A percentile compares a stretch with the other conserved stretches of the same genome.
These are phyloP conservation scores for Nemania sp. DNA, from an alignment of 2,329 filamentous ascomycete genomes.

Conservation along the genomic window DNA sequence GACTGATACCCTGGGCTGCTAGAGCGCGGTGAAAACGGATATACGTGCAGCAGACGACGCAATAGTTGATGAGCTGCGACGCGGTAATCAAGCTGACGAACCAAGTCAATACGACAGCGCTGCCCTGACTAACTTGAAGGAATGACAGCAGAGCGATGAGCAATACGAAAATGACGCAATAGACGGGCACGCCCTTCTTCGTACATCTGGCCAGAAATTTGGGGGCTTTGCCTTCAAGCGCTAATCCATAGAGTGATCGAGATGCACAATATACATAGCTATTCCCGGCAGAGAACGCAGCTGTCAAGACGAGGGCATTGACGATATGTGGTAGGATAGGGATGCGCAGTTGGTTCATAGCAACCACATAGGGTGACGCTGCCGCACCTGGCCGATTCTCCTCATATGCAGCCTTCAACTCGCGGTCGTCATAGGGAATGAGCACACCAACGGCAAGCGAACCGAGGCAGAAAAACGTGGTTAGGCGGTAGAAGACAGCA, in stretches of 20 bases:
- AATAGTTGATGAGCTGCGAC: conserved; percentile 75
- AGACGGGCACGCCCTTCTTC: conserved; percentile 70
- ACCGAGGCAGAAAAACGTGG: conserved; percentile 75
- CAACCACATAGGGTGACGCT: conserved; percentile 68
- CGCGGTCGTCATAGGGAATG: conserved; percentile 69
- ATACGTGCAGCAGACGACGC: conserved; percentile 71
- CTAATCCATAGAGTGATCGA: conserved; percentile 69
- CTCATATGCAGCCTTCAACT: conserved; percentile 63
- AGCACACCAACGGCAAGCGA: conserved; percentile 73
- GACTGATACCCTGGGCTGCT: conserved; percentile 68
- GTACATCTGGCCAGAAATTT: conserved; percentile 64
- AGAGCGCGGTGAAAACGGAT: conserved; percentile 73
- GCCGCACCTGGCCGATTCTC: conserved; percentile 67
- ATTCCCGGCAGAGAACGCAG: conserved; percentile 70
- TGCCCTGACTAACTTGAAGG: conserved; percentile 68
- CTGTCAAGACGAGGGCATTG: conserved; percentile 72
- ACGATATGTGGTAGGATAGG: conserved; percentile 69
- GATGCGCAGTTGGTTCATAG: conserved; percentile 70
- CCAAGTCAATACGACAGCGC: conserved; percentile 72
- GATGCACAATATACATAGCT: conserved; percentile 71
- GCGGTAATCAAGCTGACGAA: conserved; percentile 72
- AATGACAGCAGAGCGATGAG: conserved; percentile 73
- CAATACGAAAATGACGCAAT: conserved; percentile 70
- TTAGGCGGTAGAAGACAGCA: conserved; percentile 77
- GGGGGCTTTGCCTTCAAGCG: conserved; percentile 70